Evolutionary conservation across 352 stramenopile species (phyloP).

Genomic region (Pythium folliculosum): DNA sequence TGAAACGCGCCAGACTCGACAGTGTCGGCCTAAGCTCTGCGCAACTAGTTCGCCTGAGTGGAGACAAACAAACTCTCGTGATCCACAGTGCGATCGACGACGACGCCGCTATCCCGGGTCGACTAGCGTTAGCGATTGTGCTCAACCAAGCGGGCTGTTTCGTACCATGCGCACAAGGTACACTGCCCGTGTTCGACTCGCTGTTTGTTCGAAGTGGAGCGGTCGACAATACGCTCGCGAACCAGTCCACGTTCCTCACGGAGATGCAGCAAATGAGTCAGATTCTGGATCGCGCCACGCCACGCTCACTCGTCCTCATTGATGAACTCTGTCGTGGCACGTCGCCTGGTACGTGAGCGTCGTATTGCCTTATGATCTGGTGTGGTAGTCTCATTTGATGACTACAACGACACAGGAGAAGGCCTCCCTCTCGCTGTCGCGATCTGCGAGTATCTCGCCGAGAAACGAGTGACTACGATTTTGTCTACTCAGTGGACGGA

Average conservation of each 20-base stretch:
- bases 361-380: neutral
- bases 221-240: slow-evolving; percentile 46
- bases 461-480: slow-evolving; percentile 6
- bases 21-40: neutral
- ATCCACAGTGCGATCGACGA: slow-evolving; percentile 21
- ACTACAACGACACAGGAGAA: slow-evolving; percentile 8
- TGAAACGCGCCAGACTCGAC: neutral
- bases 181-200: slow-evolving; percentile 46
- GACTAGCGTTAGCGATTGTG: slow-evolving; percentile 26
- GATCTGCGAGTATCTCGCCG: slow-evolving; percentile 19
- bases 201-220: slow-evolving; percentile 46
- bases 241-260: slow-evolving; percentile 55
- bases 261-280: slow-evolving; percentile 52
- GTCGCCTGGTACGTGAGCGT: neutral
- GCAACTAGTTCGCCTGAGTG: neutral
- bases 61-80: slow-evolving; percentile 1
- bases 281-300: slow-evolving; percentile 40
- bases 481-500: slow-evolving; percentile 28
- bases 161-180: slow-evolving; percentile 44
- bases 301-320: slow-evolving; percentile 44
- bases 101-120: slow-evolving; percentile 4
- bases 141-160: slow-evolving; percentile 70
- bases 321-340: slow-evolving; percentile 60
- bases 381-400: too few species aligned
- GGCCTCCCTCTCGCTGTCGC: slow-evolving; percentile 20